Base-by-base conservation (phyloP, 148 eudicot genomes). In the Nyssa sinensis region DNA sequence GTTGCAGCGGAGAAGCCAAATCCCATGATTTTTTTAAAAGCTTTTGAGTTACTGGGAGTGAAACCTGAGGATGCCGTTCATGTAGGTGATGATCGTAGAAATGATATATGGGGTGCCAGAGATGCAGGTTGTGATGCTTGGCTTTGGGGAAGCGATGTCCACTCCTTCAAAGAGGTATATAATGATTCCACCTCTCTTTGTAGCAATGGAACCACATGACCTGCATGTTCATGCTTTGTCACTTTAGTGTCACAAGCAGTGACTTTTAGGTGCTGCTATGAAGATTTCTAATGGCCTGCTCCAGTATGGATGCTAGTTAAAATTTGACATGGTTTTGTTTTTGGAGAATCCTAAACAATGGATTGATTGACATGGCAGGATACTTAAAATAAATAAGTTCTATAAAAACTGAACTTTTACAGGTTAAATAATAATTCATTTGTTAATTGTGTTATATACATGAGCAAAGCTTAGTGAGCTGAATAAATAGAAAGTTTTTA, bases 61-160 rank as follows among this genome's bases (percentile, higher is more conserved):
- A 77, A 92, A 44, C 96, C 99, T 9, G 96, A 91, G 84, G 99
- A 95, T 83, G 97, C 86, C 44, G 97, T 95, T 81, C 99, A 95
- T 72, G 94, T 95, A 28, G 99, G 99, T 28, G 99, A 95, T 84
- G 99, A 95, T 66, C 94, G 99, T 65, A 83, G 99, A 75, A 95
- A 95, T 68, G 99, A 95, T 73, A 74, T 95, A 74, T 95, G 99
- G 99, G 99, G 99, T 59, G 99, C 99, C 62, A 79, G 99, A 77
- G 99, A 89, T 81, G 99, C 99, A 25, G 99, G 99, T 62, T 92
- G 94, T 83, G 99, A 95, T 80, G 97, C 97, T 73, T 95, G 99
- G 99, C 93, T 95, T 28, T 95, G 99, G 97, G 99, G 99, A 37
- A 89, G 91, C 65, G 99, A 95, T 41, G 99, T 95, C 61, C 82